A percentile compares a stretch with the other conserved stretches of the same genome.
Evolutionary conservation across 75 land plant species (phyloP).

Genomic region (Selaginella moellendorffii): DNA sequence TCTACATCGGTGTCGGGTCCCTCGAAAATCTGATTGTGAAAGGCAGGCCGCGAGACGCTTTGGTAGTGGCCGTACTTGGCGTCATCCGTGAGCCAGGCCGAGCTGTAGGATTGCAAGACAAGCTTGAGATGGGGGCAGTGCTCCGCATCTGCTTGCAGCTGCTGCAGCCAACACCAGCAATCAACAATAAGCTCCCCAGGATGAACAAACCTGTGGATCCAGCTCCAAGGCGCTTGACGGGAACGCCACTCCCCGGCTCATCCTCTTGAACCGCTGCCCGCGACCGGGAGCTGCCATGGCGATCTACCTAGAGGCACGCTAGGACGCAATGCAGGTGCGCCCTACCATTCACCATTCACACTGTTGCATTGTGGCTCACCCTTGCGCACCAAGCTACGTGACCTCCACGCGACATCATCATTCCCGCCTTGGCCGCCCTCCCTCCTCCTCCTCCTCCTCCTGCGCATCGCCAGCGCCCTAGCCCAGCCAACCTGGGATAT

Average conservation of each 20-base stretch:
- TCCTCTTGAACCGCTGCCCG: constrained; percentile 52
- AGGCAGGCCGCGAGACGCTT: constrained; percentile 31
- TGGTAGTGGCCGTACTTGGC: constrained; percentile 89
- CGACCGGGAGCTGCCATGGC: too few relatives aligned
- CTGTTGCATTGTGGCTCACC: too few relatives aligned
- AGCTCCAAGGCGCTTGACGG: constrained; percentile 33
- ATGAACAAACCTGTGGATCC: constrained; percentile 51
- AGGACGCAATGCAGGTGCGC: too few relatives aligned
- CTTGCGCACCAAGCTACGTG: too few relatives aligned
- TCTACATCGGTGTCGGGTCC: constrained; percentile 94
- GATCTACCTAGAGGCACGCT: too few relatives aligned
- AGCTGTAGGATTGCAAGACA: constrained; percentile 63
- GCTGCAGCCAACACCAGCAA: not conserved
- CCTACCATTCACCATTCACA: too few relatives aligned
- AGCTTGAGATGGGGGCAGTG: constrained; percentile 91
- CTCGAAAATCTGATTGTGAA: constrained; percentile 71
- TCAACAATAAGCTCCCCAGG: not conserved
- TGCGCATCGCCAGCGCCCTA: too few relatives aligned
- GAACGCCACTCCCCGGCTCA: constrained; percentile 27
- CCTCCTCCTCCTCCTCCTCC: too few relatives aligned
- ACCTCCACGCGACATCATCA: too few relatives aligned
- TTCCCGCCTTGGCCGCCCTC: too few relatives aligned
- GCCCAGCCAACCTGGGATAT: too few relatives aligned
- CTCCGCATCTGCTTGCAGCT: constrained; percentile 72
- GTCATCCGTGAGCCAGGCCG: constrained; percentile 90